Percentiles rank a stretch among this genome's conserved stretches.
These are phyloP conservation scores for Hondaea fermentalgiana DNA, from an alignment of 108 stramenopile species.

Conservation along the genomic window DNA sequence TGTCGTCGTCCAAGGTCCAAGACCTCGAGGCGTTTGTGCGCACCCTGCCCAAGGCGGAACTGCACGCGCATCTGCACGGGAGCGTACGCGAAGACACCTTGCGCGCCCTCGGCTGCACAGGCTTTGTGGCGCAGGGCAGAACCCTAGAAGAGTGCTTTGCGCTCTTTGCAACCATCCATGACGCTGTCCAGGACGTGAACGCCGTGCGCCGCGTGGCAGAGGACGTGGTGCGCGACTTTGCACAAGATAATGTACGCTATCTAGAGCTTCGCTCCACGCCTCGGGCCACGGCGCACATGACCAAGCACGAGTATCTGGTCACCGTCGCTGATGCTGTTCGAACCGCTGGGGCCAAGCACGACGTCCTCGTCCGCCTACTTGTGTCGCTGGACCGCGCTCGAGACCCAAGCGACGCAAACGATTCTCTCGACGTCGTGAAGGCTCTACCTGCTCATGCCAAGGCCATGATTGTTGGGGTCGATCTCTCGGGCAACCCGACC, in stretches of 20 bases:
- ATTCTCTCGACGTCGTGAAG: neutral
- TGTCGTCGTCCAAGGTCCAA: neutral
- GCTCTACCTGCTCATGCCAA: neutral
- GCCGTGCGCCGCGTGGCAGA: conserved; percentile 52
- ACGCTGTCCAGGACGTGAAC: conserved; percentile 48
- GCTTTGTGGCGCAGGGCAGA: conserved; percentile 26
- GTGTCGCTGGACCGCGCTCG: conserved; percentile 62
- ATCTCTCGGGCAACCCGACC: conserved; percentile 79
- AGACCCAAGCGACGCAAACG: neutral
- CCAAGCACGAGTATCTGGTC: conserved; percentile 56
- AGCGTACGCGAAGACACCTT: conserved; percentile 69
- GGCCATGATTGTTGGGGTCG: conserved; percentile 65
- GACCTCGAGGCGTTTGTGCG: neutral
- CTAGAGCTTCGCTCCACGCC: conserved; percentile 75
- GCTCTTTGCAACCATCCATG: conserved; percentile 65
- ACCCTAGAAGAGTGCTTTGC: conserved; percentile 62
- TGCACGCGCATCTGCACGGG: conserved; percentile 82
- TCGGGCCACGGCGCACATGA: conserved; percentile 38
- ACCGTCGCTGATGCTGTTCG: conserved; percentile 47
- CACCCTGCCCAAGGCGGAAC: conserved; percentile 60
- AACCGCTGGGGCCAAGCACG: conserved; percentile 36
- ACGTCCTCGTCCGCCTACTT: conserved; percentile 46
- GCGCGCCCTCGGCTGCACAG: conserved; percentile 52
- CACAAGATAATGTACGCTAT: conserved; percentile 59
- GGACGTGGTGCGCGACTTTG: conserved; percentile 68